These are phyloP conservation scores for Medicago lupulina DNA, from an alignment of 306 rosid species.

Conservation along the genomic window DNA sequence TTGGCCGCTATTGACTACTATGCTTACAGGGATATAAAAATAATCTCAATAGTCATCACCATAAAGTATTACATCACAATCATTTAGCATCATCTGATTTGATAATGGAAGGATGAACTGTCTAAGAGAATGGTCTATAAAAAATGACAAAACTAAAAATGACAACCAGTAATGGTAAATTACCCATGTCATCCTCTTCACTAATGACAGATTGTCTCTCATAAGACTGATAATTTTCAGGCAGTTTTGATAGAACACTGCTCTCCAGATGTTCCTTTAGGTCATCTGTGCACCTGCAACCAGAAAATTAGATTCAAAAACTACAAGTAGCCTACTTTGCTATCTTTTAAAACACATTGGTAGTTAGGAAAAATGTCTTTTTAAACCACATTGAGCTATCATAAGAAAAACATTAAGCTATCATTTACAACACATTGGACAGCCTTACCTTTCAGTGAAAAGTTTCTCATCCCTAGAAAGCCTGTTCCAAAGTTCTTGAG, in stretches of 20 bases:
- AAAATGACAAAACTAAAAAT: slow-evolving; percentile 19
- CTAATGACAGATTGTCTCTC: slow-evolving; percentile 75
- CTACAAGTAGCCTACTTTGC: slow-evolving; percentile 5
- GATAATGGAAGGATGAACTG: too few relatives aligned
- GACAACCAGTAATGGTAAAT: slow-evolving; percentile 34
- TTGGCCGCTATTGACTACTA: too few relatives aligned
- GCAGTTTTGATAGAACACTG: slow-evolving; percentile 72
- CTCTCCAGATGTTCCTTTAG: slow-evolving; percentile 78
- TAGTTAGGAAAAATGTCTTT: slow-evolving; percentile 2
- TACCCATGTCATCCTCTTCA: slow-evolving; percentile 96
- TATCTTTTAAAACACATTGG: not conserved
- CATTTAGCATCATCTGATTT: not conserved
- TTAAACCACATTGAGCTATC: not conserved
- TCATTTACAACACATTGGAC: not conserved
- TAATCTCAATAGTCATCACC: too few relatives aligned
- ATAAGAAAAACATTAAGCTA: too few relatives aligned
- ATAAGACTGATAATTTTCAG: slow-evolving; percentile 72
- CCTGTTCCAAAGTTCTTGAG: slow-evolving; percentile 64
- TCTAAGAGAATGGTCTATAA: slow-evolving; percentile 6
- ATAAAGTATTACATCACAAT: too few relatives aligned
- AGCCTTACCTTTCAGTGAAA: slow-evolving; percentile 64
- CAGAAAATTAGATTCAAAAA: slow-evolving; percentile 46
- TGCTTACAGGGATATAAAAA: too few relatives aligned
- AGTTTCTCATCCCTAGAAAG: slow-evolving; percentile 75
- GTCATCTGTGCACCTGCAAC: slow-evolving; percentile 71